Base-by-base conservation (phyloP, 73 alveolate species). In the Paramecium biaurelia region DNA sequence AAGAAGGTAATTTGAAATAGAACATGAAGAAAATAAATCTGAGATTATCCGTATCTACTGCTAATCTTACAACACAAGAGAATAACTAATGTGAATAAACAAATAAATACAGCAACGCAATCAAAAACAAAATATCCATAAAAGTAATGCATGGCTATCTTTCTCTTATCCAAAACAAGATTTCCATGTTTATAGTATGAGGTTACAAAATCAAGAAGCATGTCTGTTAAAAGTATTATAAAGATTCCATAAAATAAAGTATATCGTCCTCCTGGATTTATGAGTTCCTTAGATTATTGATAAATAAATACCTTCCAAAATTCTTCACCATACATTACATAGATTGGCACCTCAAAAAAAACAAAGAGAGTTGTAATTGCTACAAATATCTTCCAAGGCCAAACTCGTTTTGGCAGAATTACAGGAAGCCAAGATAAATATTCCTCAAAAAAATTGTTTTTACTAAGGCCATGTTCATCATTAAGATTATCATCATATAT, bases 111-210 rank as follows among this genome's bases (percentile, higher is more conserved):
- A 14, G 90, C 90, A 4, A 79, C 45, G 30, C 63, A 79, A 47
- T 79, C 90, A 79, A 79, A 79, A 9, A 79, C 56, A 38, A 38
- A 79, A 47, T 79, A 79, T 20, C 90, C 90, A 45, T 79, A 79
- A n/a, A 79, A 79, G 20, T 79, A 79, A 24, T 79, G 70, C 74
- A 30, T 79, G 32, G 90, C 90, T 11, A 79, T 79, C 74, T 41
- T 41, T 24, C 32, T 21, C 5, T 63, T 38, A 79, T 79, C 90
- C 20, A 63, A 38, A 8, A 79, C 74, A 20, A 79, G 56, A 24
- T 79, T 79, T 23, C 90, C 90, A 45, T 79, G 90, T 21, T 79
- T 79, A 79, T 79, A 79, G 76, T 79, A 79, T 9, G 90, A 58
- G 2, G 90, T 79, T 7, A 79, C 90, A 47, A 79, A 79, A 20